Base-by-base conservation (phyloP, 2,329 filamentous ascomycete species). In the Colletotrichum simmondsii region DNA sequence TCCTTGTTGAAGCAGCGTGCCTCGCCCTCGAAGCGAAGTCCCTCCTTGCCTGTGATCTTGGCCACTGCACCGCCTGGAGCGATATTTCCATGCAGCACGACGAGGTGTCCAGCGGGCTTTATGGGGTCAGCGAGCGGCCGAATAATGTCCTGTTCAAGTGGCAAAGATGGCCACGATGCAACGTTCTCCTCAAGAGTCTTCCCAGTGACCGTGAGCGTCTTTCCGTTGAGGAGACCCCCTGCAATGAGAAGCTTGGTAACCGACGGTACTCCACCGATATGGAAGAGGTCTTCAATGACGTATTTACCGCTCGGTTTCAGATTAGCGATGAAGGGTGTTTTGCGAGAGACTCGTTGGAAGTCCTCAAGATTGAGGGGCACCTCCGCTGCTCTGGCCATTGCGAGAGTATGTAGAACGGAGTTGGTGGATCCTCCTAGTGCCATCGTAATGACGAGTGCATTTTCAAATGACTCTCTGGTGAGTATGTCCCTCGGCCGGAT, bases 1-100 rank as follows among this genome's bases (percentile, higher is more conserved):
- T 98, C 96, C 79, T 97, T 96, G 83, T 98, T 87, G 82, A 97
- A 98, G 59, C 97, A 94, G 24, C 92, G 89, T 0, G 95, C 96
- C 75, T 91, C 91, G 61, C 96, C 96, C 0, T 88, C 92, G 83
- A 98, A 98, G 14, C 84, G 86, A 7, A 95, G 88, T 2, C 96
- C 96, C 82, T 98, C 96, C 81, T 98, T 98, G 37, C 96, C 96
- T 0, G 96, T 98, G 82, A 98, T 98, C 83, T 98, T 98, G 73
- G 95, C 95, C 1, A 98, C 95, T 1, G 95, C 94, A 42, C 96
- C 96, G 14, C 92, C 93, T 1, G 96, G 96, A 3, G 95, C 94
- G 37, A 98, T 88, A 81, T 97, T 98, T 22, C 96, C 96, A 72
- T 90, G 90, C 3, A 98, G 88, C 73, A 98, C 94, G 82, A 96